Evolutionary conservation across 257 asterid species (phyloP).

Genomic region (Lycium barbarum): DNA sequence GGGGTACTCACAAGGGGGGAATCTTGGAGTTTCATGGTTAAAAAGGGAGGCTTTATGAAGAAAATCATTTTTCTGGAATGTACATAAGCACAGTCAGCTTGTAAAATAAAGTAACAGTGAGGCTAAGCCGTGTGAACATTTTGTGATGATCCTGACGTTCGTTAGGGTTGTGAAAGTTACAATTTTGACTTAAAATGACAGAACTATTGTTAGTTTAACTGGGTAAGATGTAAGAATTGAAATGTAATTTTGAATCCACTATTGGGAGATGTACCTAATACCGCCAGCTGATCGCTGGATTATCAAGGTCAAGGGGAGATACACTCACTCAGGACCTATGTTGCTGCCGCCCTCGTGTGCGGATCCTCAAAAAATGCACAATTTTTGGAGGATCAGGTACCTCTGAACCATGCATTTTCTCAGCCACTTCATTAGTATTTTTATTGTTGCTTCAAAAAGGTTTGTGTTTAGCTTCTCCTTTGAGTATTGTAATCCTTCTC

Average conservation of each 20-base stretch:
- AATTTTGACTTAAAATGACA: background rate
- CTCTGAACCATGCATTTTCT: background rate
- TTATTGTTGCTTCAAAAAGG: too few species aligned
- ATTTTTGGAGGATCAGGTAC: background rate
- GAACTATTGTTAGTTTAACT: background rate
- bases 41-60: background rate
- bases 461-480: background rate
- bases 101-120: background rate
- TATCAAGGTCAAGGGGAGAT: background rate
- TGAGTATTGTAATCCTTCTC: background rate
- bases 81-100: too few species aligned
- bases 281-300: background rate
- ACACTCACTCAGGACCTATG: background rate
- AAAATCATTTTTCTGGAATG: background rate
- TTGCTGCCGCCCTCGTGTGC: too few species aligned
- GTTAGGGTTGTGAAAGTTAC: background rate
- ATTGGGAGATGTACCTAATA: background rate
- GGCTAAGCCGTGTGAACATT: background rate
- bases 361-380: too few species aligned
- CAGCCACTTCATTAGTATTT: background rate
- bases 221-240: background rate
- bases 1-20: too few species aligned
- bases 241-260: background rate
- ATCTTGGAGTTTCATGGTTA: too few species aligned
- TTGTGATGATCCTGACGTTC: background rate